Base-by-base conservation (phyloP, 805 yeast species). In the Sungouiella blattae region DNA sequence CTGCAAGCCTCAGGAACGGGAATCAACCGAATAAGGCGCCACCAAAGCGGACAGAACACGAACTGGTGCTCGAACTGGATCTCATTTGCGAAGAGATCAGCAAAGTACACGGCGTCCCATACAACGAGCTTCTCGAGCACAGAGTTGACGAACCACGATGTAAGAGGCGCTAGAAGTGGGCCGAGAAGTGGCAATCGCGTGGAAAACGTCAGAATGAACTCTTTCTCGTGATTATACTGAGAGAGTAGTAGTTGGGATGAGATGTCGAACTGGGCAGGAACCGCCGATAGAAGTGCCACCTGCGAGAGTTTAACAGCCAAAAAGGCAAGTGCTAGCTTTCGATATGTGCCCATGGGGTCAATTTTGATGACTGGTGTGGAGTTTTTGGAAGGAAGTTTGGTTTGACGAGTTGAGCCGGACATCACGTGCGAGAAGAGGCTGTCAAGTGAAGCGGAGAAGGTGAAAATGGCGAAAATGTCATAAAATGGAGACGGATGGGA, bases 51-150 rank as follows among this genome's bases (percentile, higher is more conserved):
- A 18, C 94, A 79, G 55, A 87, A 91, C 4, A 94, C 97, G 71
- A 77, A 84, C 59, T 88, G 95, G 56, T 91, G 96, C 58, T 91
- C 98, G 58, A 69, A 89, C n/a, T 62, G 55, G 11, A 61, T 56
- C 0, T 72, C 77, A 11, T 72, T 57, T 7, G 58, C 53, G 22
- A 84, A 76, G 36, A 80, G 55, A 29, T 79, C 77, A 11, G 74
- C 56, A 51, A 84, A 88, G 57, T 80, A 88, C 0, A 88, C 93
- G 1, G 81, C 71, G 56, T 91, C 98, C 98, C 98, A 91, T 3
- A 80, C 71, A 17, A 85, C 62, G 4, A 87, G 64, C 36, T 74
- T 77, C 34, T 73, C 67, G 33, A 77, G 51, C 1, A 78, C 30
- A n/a, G 48, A 28, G 18, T 35, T 29, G 16, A 52, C 20, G 18